Evolutionary conservation across 768 basidiomycete species (phyloP), one percentile per base, ranked within the genome.

Genomic region (Tulasnella sp.): DNA sequence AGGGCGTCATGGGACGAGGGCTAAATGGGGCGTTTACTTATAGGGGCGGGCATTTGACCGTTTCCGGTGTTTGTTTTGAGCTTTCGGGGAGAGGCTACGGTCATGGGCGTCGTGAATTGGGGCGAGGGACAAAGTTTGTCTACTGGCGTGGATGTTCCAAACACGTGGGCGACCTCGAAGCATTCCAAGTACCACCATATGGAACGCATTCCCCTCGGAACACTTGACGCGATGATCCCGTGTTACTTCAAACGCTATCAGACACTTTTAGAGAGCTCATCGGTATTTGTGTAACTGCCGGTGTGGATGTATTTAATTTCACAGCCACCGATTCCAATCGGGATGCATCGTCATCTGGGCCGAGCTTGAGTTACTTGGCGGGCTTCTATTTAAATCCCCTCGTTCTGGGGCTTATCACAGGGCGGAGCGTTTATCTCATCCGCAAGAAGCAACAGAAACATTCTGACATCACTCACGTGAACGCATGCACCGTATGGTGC

Each of bases 401-500:
- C n/a, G 21, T 18, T 68, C 34, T 14, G 12, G 31, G 12, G 18
- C 58, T 62, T 68, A 68, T 68, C 62, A 36, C 12, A 27, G 34
- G 12, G 36, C 34, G 27, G 62, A 14, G 62, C 62, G 62, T 36
- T 68, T 68, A 68, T 68, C 62, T 68, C 31, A 68, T 19, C 62
- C 6, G 18, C 34, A 19, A 68, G 62, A 68, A 68, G 62, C 34
- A n/a, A 7, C 62, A 68, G 6, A 68, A 68, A 68, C 62, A 34
- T 68, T 68, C 34, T 68, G 31, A 68, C 24, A 68, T 68, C 62
- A 68, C 62, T 68, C 62, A 68, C 62, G 62, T 68, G 62, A 68
- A 68, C 31, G 10, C 62, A 19, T 16, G 56, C 62, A 68, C 62
- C 62, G 62, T 68, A 68, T 68, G 62, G 31, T 68, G 4, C 27